phyloP scores from a whole-genome alignment of 805 yeast species.

The Spathaspora girioi region DNA sequence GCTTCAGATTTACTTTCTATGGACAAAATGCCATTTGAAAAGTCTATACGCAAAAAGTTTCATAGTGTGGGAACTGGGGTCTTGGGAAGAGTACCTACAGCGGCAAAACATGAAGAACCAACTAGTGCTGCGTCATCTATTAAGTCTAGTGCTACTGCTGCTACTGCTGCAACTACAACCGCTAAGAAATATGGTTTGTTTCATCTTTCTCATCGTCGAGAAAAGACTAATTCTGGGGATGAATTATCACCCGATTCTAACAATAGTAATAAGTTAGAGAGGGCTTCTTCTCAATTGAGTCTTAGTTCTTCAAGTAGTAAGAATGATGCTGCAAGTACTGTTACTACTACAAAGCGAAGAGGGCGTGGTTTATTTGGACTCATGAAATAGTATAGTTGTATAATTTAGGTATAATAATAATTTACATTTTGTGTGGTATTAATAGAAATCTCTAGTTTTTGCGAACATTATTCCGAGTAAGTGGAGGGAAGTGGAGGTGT shows the following conservation, averaged over 20 bases:
- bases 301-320: conserved; percentile 16
- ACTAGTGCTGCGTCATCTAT: conserved; percentile 5
- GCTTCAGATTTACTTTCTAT: conserved; percentile 9
- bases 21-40: conserved; percentile 3
- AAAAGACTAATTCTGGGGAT: conserved; percentile 9
- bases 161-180: conserved; percentile 4
- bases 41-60: neutral
- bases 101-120: conserved; percentile 6
- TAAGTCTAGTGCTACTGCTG: conserved; percentile 4
- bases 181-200: conserved; percentile 17
- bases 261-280: conserved; percentile 1
- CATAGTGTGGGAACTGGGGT: conserved; percentile 2
- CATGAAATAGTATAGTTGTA: conserved; percentile 3
- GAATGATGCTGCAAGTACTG: conserved; percentile 7
- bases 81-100: conserved; percentile 5
- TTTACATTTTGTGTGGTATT: neutral
- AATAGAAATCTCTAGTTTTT: neutral
- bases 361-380: conserved; percentile 16
- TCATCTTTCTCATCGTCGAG: conserved; percentile 14
- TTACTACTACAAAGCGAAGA: conserved; percentile 8
- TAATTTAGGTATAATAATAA: neutral
- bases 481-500: neutral
- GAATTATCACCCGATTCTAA: conserved; percentile 8
- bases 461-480: neutral
- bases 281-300: conserved; percentile 17